phyloP scores from a whole-genome alignment of 129 eudicot genomes.

The Pittosporum tobira region DNA sequence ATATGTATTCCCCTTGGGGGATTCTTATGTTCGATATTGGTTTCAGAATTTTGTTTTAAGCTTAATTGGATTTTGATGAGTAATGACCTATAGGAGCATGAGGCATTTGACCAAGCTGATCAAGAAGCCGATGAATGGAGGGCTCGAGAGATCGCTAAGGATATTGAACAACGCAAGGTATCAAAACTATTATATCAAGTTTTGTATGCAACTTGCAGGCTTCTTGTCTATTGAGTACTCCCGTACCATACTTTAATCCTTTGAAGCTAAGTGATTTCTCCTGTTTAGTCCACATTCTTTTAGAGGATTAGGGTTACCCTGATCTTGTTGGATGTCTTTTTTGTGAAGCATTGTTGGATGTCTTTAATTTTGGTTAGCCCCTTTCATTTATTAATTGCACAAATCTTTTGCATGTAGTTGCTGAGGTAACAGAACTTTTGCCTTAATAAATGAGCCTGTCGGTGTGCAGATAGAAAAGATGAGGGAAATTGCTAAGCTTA shows the following conservation, averaged over 20 bases:
- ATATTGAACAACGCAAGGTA: constrained; percentile 76
- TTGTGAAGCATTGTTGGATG: too few species aligned
- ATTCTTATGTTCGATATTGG: background rate
- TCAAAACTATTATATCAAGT: background rate
- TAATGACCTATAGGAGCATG: constrained; percentile 43
- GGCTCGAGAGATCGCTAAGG: constrained; percentile 84
- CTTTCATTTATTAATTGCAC: background rate
- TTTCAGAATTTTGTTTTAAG: background rate
- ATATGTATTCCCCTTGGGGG: background rate
- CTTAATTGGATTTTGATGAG: constrained; percentile 6
- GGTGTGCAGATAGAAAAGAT: constrained; percentile 79
- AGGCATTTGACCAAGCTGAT: constrained; percentile 56
- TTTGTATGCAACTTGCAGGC: background rate
- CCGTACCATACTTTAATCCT: background rate
- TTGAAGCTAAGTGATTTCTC: background rate
- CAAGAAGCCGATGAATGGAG: constrained; percentile 99
- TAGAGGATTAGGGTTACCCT: too few species aligned
- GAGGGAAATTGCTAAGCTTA: constrained; percentile 88
- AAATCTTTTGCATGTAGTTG: background rate
- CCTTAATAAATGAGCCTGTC: background rate
- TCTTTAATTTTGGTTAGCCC: background rate
- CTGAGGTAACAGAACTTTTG: background rate
- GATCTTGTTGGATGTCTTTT: too few species aligned
- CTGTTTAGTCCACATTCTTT: background rate
- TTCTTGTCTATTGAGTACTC: background rate